Conservation (phyloP, 345 rosid genomes). For the Murraya paniculata region DNA sequence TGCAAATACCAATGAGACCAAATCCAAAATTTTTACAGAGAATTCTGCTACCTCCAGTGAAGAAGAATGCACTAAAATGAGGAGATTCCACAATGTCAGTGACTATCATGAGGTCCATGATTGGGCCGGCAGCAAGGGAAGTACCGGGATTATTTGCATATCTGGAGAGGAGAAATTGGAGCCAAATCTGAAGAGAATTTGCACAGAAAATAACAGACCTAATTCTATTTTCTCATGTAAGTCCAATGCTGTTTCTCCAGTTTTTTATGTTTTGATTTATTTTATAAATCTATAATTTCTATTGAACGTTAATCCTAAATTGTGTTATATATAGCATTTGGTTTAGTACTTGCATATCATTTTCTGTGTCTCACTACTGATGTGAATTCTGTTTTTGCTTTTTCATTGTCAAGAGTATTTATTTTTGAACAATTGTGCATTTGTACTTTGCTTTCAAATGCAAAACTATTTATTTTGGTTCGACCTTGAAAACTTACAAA, state of each 20-base stretch:
- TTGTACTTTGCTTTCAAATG: background rate
- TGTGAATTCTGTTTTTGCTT: background rate
- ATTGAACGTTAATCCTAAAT: background rate
- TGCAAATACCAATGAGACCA: background rate
- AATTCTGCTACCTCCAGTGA: background rate
- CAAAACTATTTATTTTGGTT: background rate
- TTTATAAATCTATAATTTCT: background rate
- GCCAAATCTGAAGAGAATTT: background rate
- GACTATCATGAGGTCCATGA: background rate
- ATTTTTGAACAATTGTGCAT: background rate
- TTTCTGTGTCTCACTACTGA: too few species aligned
- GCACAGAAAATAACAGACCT: background rate
- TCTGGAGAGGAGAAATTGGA: background rate
- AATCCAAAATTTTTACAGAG: background rate
- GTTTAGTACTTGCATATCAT: background rate
- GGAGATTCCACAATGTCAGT: background rate
- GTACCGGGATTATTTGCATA: background rate
- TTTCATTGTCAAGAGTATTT: background rate
- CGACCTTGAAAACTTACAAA: background rate
- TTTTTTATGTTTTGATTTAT: background rate
- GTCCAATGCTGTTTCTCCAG: background rate
- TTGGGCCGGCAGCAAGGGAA: background rate
- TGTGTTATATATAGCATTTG: background rate
- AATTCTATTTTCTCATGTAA: background rate
- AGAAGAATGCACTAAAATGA: background rate